phyloP scores from a whole-genome alignment of 345 rosid species.

The Turritis glabra region DNA sequence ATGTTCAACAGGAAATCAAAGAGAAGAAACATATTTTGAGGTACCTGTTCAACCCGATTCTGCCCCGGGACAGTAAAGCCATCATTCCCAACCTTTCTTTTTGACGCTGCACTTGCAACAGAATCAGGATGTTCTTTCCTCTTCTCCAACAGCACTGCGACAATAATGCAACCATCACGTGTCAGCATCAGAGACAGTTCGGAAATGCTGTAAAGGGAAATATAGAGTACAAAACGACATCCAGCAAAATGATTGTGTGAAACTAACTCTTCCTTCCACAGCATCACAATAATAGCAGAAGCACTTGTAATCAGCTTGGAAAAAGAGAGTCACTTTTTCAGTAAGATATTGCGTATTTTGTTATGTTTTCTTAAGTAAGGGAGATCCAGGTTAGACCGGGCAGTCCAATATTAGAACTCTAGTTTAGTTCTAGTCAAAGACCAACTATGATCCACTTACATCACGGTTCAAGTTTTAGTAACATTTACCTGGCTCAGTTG shows the following conservation, averaged over 20 bases:
- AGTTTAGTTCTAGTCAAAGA: not conserved
- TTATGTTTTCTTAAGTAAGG: not conserved
- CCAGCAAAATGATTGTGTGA: not conserved
- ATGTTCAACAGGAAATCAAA: conserved; percentile 5
- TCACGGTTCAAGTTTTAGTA: not conserved
- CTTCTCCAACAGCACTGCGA: conserved; percentile 51
- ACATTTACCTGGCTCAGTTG: conserved; percentile 42
- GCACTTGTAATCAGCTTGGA: conserved; percentile 4
- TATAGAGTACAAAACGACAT: not conserved
- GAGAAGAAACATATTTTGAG: conserved; percentile 20
- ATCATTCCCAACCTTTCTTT: conserved; percentile 39
- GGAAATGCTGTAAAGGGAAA: not conserved
- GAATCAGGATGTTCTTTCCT: conserved; percentile 53
- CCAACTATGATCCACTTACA: conserved; percentile 12
- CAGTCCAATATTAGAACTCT: not conserved
- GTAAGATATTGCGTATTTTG: not conserved
- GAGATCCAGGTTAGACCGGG: not conserved
- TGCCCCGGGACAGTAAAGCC: conserved; percentile 25
- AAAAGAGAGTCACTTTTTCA: not conserved
- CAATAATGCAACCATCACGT: conserved; percentile 28
- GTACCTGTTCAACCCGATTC: conserved; percentile 47
- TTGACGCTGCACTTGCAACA: conserved; percentile 39
- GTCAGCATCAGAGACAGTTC: conserved; percentile 16
- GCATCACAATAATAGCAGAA: conserved; percentile 9
- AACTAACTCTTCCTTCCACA: conserved; percentile 2